Conservation (phyloP, 2,329 filamentous ascomycete species). For the Ilyonectria mors-panacis region DNA sequence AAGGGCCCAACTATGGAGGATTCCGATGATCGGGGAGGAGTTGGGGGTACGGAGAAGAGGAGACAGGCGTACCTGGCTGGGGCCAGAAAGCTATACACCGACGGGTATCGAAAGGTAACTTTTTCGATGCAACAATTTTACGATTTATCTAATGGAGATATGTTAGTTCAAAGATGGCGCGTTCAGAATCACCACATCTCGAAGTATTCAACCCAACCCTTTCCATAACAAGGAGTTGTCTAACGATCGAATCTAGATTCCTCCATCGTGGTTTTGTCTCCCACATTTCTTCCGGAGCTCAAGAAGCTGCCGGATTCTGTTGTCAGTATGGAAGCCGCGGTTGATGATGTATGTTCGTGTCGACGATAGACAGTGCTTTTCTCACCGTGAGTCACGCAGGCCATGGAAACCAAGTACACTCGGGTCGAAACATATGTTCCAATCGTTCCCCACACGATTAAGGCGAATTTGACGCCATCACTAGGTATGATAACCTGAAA, state of each 20-base stretch:
- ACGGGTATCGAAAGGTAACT: slow-evolving; percentile 31
- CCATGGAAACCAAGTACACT: slow-evolving; percentile 54
- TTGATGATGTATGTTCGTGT: slow-evolving; percentile 30
- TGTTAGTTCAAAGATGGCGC: slow-evolving; percentile 32
- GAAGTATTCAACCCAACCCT: slow-evolving; percentile 13
- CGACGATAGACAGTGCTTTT: background rate
- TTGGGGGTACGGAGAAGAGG: slow-evolving; percentile 30
- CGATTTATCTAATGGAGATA: background rate
- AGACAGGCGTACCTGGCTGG: slow-evolving; percentile 34
- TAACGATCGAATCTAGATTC: slow-evolving; percentile 22
- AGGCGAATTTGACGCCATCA: slow-evolving; percentile 51
- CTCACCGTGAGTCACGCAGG: slow-evolving; percentile 34
- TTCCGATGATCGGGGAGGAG: slow-evolving; percentile 26
- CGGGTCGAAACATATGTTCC: slow-evolving; percentile 43
- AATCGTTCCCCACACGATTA: slow-evolving; percentile 50
- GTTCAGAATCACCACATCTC: slow-evolving; percentile 36
- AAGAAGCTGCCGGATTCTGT: slow-evolving; percentile 32
- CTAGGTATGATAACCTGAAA: slow-evolving; percentile 42
- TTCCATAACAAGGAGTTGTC: background rate
- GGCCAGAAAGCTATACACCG: slow-evolving; percentile 28
- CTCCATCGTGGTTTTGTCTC: slow-evolving; percentile 31
- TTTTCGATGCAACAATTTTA: background rate
- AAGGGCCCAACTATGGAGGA: slow-evolving; percentile 8
- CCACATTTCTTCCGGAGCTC: slow-evolving; percentile 32
- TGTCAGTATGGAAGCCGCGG: slow-evolving; percentile 35